Conservation (phyloP, 352 stramenopile genomes). For the Phytophthora tubulina region DNA sequence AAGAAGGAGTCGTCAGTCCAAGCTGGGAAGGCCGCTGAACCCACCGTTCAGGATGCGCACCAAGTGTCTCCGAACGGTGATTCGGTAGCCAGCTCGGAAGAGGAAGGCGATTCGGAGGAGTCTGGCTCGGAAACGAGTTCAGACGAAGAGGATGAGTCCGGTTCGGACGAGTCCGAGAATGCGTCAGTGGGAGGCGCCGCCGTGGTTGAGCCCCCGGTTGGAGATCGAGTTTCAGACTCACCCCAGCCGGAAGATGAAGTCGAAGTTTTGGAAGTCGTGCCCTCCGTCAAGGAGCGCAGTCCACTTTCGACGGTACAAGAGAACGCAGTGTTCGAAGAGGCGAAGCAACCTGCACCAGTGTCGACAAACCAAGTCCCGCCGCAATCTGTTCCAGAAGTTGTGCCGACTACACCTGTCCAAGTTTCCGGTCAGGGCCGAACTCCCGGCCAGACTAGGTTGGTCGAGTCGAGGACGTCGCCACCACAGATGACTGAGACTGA, state of each 20-base stretch:
- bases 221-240: neutral
- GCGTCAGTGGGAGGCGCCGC: neutral
- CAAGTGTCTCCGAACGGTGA: neutral
- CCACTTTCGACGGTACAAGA: too few species aligned
- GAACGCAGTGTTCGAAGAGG: too few species aligned
- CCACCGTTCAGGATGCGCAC: conserved; percentile 4
- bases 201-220: neutral
- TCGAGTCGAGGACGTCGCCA: too few species aligned
- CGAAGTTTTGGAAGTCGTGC: too few species aligned
- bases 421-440: too few species aligned
- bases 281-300: too few species aligned
- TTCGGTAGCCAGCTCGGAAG: neutral
- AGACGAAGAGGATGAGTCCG: neutral
- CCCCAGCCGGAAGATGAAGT: neutral
- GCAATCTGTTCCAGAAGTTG: too few species aligned
- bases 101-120: neutral
- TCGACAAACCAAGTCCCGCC: too few species aligned
- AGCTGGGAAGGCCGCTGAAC: neutral
- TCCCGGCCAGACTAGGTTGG: too few species aligned
- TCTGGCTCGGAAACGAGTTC: neutral
- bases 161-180: neutral
- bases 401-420: too few species aligned
- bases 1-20: conserved; percentile 1
- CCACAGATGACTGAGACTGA: too few species aligned
- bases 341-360: too few species aligned